Evolutionary conservation across 345 rosid species (phyloP).

Genomic region (Camelina laxa): DNA sequence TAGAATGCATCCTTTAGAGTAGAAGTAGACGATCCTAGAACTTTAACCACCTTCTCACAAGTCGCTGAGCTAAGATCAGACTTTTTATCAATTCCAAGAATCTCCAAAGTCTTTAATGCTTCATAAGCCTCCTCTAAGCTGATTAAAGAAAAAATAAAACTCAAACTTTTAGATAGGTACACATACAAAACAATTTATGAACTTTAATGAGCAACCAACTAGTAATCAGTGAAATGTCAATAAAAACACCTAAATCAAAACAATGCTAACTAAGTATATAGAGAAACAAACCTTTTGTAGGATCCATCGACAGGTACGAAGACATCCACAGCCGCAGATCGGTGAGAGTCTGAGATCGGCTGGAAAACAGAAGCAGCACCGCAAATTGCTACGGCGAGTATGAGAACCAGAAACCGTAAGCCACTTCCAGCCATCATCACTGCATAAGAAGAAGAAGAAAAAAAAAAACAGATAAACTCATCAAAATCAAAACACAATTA

Average conservation of each 20-base stretch:
- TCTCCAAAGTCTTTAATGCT: conserved; percentile 76
- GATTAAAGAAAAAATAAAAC: conserved; percentile 7
- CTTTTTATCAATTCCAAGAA: conserved; percentile 68
- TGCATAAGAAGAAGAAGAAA: conserved; percentile 40
- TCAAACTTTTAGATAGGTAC: not conserved
- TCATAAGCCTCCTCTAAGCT: conserved; percentile 85
- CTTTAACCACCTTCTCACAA: conserved; percentile 58
- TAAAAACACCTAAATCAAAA: not conserved
- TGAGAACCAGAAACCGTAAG: conserved; percentile 49
- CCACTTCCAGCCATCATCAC: conserved; percentile 65
- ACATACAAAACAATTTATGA: conserved; percentile 9
- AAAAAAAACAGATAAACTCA: not conserved
- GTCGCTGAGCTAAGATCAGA: conserved; percentile 54
- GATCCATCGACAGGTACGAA: conserved; percentile 67
- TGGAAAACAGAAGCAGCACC: conserved; percentile 60
- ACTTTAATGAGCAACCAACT: no score
- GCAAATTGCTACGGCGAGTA: conserved; percentile 56
- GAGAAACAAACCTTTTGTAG: conserved; percentile 59
- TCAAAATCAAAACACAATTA: conserved; percentile 17
- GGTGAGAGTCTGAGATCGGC: conserved; percentile 90
- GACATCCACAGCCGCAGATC: conserved; percentile 88
- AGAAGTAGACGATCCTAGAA: conserved; percentile 63
- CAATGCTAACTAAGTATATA: not conserved
- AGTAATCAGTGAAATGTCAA: conserved; percentile 17
- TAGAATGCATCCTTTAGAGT: conserved; percentile 64